Percentiles rank a stretch among this genome's conserved stretches.
These are phyloP conservation scores for Entrophospora sp. DNA, from an alignment of 192 early-diverging fungal genomes.

Conservation along the genomic window DNA sequence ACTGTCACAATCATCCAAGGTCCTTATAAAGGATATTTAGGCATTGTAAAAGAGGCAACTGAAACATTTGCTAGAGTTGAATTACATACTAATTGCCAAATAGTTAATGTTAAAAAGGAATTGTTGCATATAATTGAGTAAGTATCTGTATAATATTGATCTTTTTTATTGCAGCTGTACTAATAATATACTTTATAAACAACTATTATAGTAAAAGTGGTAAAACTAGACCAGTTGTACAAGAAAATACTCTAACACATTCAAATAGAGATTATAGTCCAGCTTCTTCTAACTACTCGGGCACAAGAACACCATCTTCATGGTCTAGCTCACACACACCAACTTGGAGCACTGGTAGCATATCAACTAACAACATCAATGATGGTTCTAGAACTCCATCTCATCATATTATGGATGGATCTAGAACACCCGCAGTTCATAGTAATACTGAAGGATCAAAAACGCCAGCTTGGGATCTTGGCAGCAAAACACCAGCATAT, in stretches of 20 bases:
- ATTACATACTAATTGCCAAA: slow-evolving; percentile 79
- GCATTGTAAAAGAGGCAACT: slow-evolving; percentile 84
- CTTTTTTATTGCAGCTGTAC: neutral
- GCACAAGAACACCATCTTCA: too few relatives aligned
- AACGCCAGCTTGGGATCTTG: slow-evolving; percentile 64
- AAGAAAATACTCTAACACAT: too few relatives aligned
- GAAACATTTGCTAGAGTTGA: slow-evolving; percentile 74
- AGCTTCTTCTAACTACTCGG: neutral
- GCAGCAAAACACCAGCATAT: slow-evolving; percentile 35
- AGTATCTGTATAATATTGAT: neutral
- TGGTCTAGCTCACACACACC: slow-evolving; percentile 40
- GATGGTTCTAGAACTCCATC: slow-evolving; percentile 42
- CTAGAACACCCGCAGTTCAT: slow-evolving; percentile 37
- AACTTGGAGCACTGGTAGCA: slow-evolving; percentile 42
- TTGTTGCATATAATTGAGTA: slow-evolving; percentile 63
- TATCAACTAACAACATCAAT: slow-evolving; percentile 44
- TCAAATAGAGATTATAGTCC: too few relatives aligned
- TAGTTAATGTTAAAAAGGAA: slow-evolving; percentile 71
- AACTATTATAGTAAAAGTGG: slow-evolving; percentile 29
- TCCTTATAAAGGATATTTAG: slow-evolving; percentile 94
- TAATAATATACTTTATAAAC: neutral
- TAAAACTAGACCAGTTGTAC: slow-evolving; percentile 37
- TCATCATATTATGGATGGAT: slow-evolving; percentile 51
- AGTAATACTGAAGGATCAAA: slow-evolving; percentile 36
- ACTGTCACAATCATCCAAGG: slow-evolving; percentile 81